Percentiles rank a stretch among this genome's conserved stretches.
These are phyloP conservation scores for Hortiboletus rubellus DNA, from an alignment of 1,284 basidiomycete species.

Conservation along the genomic window DNA sequence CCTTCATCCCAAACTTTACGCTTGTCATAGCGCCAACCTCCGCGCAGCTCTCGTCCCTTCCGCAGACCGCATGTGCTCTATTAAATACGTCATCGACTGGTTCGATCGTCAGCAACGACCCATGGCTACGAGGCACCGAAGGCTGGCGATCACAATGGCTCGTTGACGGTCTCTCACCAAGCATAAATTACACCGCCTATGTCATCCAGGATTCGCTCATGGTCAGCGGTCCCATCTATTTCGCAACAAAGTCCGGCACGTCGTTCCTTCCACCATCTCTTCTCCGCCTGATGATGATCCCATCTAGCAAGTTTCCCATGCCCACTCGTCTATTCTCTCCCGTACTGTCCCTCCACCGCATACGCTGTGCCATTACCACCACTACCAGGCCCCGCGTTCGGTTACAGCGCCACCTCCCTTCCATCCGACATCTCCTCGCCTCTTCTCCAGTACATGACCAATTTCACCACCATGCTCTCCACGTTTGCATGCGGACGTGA, in stretches of 20 bases:
- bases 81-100: conserved; percentile 39
- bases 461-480: conserved; percentile 71
- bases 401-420: conserved; percentile 55
- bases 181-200: conserved; percentile 73
- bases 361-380: conserved; percentile 69
- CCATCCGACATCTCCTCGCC: conserved; percentile 49
- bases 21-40: conserved; percentile 54
- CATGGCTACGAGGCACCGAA: conserved; percentile 54
- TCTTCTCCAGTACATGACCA: conserved; percentile 61
- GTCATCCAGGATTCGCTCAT: conserved; percentile 53
- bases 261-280: neutral
- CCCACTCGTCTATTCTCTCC: conserved; percentile 67
- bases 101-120: conserved; percentile 40
- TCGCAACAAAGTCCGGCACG: conserved; percentile 69
- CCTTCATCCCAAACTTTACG: conserved; percentile 50
- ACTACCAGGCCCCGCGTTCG: conserved; percentile 40
- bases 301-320: conserved; percentile 62
- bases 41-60: conserved; percentile 43
- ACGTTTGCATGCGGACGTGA: conserved; percentile 81
- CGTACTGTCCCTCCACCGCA: conserved; percentile 70
- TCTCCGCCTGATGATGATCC: neutral
- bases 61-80: conserved; percentile 61
- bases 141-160: conserved; percentile 73
- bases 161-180: conserved; percentile 53
- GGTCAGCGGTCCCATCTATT: conserved; percentile 62